These are phyloP conservation scores for Aspergillus glaucus DNA, from an alignment of 2,329 filamentous ascomycete genomes.

Conservation along the genomic window DNA sequence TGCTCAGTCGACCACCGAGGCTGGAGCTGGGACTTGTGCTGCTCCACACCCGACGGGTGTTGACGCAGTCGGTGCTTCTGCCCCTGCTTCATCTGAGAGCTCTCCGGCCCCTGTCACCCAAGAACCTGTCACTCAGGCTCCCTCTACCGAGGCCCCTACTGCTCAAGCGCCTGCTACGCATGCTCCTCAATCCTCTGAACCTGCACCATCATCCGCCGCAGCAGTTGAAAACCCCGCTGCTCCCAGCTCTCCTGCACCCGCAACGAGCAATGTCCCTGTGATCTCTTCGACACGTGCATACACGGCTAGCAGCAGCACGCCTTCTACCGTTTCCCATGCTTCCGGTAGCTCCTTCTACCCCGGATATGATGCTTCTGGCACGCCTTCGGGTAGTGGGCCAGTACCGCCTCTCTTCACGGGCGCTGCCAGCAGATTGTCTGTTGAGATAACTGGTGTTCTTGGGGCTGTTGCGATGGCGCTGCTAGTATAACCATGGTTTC, in stretches of 20 bases:
- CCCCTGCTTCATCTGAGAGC: not conserved
- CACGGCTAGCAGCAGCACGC: not conserved
- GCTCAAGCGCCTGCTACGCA: not conserved
- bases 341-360: too few species aligned
- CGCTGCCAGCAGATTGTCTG: constrained; percentile 13
- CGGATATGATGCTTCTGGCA: not conserved
- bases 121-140: not conserved
- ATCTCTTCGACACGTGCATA: not conserved
- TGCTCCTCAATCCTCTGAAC: not conserved
- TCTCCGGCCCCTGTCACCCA: too few species aligned
- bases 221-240: not conserved
- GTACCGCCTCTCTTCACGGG: constrained; percentile 19
- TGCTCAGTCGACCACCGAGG: not conserved
- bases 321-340: not conserved
- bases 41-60: too few species aligned
- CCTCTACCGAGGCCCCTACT: not conserved
- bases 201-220: not conserved
- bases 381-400: constrained; percentile 2
- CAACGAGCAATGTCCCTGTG: not conserved
- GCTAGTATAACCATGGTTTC: not conserved
- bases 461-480: not conserved
- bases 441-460: constrained; percentile 1
- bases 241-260: not conserved
- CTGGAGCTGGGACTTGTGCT: not conserved
- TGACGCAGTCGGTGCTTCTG: not conserved